These are phyloP conservation scores for Sphagnurus paluster DNA, from an alignment of 1,284 basidiomycete genomes.

Conservation along the genomic window DNA sequence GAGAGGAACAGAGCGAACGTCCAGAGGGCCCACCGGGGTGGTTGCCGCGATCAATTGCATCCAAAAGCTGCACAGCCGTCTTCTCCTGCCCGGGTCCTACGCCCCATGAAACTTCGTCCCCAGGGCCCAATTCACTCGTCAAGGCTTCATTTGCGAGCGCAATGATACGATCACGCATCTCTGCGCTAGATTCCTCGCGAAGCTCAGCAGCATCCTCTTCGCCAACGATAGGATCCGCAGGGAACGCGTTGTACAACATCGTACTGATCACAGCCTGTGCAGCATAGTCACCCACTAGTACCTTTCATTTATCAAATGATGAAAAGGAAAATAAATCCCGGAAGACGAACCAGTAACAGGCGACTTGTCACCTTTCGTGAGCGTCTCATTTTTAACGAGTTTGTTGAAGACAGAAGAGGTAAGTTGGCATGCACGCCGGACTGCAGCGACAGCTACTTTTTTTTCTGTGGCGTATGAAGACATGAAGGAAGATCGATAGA, in stretches of 20 bases:
- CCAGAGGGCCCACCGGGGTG: conserved; percentile 77
- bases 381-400: conserved; percentile 83
- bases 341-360: conserved; percentile 83
- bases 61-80: conserved; percentile 65
- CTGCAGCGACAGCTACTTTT: conserved; percentile 85
- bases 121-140: conserved; percentile 48
- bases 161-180: conserved; percentile 72
- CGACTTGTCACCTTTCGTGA: conserved; percentile 93
- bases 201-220: conserved; percentile 93
- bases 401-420: conserved; percentile 89
- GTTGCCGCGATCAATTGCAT: conserved; percentile 86
- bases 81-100: conserved; percentile 57
- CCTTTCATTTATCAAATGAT: neutral
- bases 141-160: conserved; percentile 86
- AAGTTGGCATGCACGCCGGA: conserved; percentile 82
- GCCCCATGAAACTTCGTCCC: conserved; percentile 61
- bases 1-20: conserved; percentile 61
- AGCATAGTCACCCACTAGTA: conserved; percentile 84
- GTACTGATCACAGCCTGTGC: conserved; percentile 89
- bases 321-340: conserved; percentile 1
- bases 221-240: conserved; percentile 87
- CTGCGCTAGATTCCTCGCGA: conserved; percentile 49
- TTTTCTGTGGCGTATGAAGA: conserved; percentile 34
- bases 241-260: conserved; percentile 77
- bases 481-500: conserved; percentile 27